phyloP scores from a whole-genome alignment of 176 grass and related monocot genomes.

The Triticum dicoccoides region DNA sequence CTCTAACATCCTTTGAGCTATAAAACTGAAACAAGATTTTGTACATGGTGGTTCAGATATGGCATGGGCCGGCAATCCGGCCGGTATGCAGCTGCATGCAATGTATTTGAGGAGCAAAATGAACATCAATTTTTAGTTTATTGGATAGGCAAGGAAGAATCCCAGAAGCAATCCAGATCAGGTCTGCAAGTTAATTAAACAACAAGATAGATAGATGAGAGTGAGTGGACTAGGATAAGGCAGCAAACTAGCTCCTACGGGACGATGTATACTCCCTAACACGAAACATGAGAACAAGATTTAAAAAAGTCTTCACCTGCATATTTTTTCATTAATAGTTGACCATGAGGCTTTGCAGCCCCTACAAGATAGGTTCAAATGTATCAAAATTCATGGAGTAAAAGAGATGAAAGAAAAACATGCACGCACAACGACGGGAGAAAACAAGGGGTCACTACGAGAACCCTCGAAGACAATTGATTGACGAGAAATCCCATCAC shows the following conservation, averaged over 20 bases:
- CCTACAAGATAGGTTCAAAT: no score
- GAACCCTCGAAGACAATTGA: no score
- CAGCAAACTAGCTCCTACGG: not conserved
- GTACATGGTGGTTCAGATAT: conserved; percentile 26
- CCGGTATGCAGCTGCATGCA: not conserved
- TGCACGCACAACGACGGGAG: no score
- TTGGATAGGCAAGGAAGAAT: not conserved
- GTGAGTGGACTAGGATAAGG: not conserved
- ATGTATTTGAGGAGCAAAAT: not conserved
- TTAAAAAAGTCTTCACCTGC: no score
- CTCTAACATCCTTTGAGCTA: not conserved
- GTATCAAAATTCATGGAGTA: no score
- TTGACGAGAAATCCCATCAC: no score
- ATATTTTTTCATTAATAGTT: no score
- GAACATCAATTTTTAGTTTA: not conserved
- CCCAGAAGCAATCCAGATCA: not conserved
- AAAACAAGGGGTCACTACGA: no score
- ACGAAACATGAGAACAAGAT: no score
- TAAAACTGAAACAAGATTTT: not conserved
- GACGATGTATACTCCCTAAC: no score
- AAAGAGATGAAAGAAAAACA: no score
- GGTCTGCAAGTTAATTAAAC: not conserved
- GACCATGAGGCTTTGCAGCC: no score
- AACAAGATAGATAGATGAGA: not conserved
- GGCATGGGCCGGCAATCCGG: not conserved